Evolutionary conservation across 257 asterid genomes (phyloP).

Genomic region (Gardenia jasminoides): DNA sequence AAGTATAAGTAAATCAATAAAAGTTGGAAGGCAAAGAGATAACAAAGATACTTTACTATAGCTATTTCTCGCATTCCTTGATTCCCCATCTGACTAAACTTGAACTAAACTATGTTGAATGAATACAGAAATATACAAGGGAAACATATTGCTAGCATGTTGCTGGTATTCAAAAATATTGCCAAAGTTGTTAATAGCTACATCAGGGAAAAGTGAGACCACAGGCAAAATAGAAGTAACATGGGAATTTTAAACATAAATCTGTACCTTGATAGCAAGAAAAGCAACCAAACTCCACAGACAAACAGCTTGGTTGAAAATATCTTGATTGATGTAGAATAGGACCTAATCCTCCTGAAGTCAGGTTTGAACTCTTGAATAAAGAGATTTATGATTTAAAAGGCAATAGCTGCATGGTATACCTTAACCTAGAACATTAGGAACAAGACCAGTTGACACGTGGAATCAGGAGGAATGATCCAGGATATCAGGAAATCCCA

Average conservation of each 20-base stretch:
- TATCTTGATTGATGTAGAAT: constrained; percentile 11
- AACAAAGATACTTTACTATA: neutral
- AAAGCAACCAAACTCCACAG: constrained; percentile 6
- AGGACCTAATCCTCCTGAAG: constrained; percentile 10
- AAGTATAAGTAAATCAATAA: too few species aligned
- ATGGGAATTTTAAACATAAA: neutral
- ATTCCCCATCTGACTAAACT: neutral
- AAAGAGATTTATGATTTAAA: constrained; percentile 20
- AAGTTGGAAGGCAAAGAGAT: neutral
- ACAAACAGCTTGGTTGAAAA: neutral
- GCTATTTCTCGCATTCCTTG: neutral
- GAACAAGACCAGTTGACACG: constrained; percentile 15
- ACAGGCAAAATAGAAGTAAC: neutral
- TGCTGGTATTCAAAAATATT: neutral
- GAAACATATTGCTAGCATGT: neutral
- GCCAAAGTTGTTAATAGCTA: neutral
- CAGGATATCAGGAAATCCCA: constrained; percentile 36
- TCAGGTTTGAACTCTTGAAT: constrained; percentile 15
- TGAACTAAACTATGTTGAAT: neutral
- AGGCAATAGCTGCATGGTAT: neutral
- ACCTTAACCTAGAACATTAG: constrained; percentile 7
- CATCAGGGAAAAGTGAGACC: neutral
- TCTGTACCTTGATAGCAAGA: constrained; percentile 8
- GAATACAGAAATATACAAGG: neutral
- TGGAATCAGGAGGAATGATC: constrained; percentile 22